These are phyloP conservation scores for Fraxinus floribunda DNA, from an alignment of 305 asterid species.

Conservation along the genomic window DNA sequence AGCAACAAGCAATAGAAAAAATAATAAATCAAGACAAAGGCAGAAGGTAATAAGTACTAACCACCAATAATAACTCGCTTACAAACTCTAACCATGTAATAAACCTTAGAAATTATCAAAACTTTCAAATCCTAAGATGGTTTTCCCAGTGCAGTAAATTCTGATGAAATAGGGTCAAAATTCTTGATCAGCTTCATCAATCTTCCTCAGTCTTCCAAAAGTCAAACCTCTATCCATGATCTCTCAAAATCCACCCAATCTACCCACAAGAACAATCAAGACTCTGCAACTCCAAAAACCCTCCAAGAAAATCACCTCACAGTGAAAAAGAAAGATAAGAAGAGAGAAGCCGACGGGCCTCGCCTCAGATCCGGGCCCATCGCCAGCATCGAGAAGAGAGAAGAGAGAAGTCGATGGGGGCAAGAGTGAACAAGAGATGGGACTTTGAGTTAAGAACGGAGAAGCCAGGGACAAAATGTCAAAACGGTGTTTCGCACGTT, in stretches of 20 bases:
- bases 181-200: background rate
- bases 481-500: too few species aligned
- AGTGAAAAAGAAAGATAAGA: background rate
- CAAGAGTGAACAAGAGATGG: too few species aligned
- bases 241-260: background rate
- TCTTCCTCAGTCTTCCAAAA: background rate
- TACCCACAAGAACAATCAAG: background rate
- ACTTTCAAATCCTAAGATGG: slow-evolving; percentile 5
- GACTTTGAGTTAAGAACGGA: too few species aligned
- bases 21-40: background rate
- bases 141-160: slow-evolving; percentile 4
- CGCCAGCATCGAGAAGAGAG: too few species aligned
- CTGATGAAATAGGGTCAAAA: slow-evolving; percentile 7
- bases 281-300: background rate
- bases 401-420: too few species aligned
- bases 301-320: background rate
- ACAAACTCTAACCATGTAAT: slow-evolving; percentile 31
- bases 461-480: too few species aligned
- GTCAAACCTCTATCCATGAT: background rate
- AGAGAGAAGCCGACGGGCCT: too few species aligned
- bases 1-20: background rate
- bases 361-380: too few species aligned
- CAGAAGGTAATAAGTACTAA: slow-evolving; percentile 17
- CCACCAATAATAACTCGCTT: slow-evolving; percentile 39
- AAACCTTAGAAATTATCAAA: slow-evolving; percentile 24